Evolutionary conservation across 768 basidiomycete genomes (phyloP), one percentile per base, ranked within the genome.

Genomic region (Lactarius sp.): DNA sequence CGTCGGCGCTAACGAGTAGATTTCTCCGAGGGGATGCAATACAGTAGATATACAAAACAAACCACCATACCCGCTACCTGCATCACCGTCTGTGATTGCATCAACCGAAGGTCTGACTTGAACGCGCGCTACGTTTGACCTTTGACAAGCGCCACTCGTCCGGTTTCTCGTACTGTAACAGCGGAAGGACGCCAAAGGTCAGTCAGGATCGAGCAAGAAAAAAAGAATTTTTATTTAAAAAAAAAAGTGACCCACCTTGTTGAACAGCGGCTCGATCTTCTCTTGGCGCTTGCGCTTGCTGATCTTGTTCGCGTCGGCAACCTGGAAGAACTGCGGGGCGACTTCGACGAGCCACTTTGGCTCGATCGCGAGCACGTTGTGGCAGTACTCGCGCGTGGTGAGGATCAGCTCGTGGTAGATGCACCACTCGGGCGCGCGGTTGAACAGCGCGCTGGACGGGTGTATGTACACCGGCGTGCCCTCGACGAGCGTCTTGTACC

Each of bases 391-490:
- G 70, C 94, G 85, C n/a, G 97, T 97, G 13, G 97, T 98, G 66
- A 98, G 79, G 58, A 98, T 88, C 70, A 99, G 74, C 74, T 98
- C 97, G 73, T 99, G 93, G 76, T 99, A 96, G 52, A 95, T 86
- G 46, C 92, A 77, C 93, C 94, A 97, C 75, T 98, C 96, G 0
- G 97, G 97, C 44, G 90, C 88, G 44, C 95, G 87, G 72, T 99
- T 98, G 82, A 98, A 99, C 20, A 99, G 79, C 6, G 94, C 91
- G 3, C 94, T 95, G 2, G 96, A 96, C 0, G 94, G 97, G 76
- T 99, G 97, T 59, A 99, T 94, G 75, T 96, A 98, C 55, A 99
- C 95, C 0, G 96, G 97, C n/a, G 97, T 98, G 39, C 94, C 94
- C 75, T 97, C 94, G 3, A 94, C 92, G 12, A 96, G 85, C 0